Evolutionary conservation across 345 rosid species (phyloP).

Genomic region (Rhodomyrtus tomentosa): DNA sequence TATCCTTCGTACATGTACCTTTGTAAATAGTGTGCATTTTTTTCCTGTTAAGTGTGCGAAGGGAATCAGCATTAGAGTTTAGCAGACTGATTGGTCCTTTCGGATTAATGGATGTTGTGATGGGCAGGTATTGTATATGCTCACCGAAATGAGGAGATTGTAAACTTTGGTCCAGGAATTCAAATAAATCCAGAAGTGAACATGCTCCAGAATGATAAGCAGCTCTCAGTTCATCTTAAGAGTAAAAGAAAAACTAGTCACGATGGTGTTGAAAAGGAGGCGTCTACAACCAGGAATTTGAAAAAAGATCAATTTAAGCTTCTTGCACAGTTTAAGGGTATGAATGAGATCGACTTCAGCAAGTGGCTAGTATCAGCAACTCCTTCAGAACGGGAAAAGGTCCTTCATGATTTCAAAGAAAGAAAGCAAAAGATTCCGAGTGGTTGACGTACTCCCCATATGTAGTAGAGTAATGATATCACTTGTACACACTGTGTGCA

Average conservation of each 20-base stretch:
- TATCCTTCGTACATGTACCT: neutral
- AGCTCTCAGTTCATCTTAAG: neutral
- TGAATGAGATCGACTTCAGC: slow-evolving; percentile 64
- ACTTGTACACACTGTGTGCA: neutral
- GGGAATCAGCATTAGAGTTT: neutral
- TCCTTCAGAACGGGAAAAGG: slow-evolving; percentile 28
- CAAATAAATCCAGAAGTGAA: slow-evolving; percentile 1
- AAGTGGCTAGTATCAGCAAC: slow-evolving; percentile 61
- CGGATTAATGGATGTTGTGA: neutral
- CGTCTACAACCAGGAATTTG: slow-evolving; percentile 11
- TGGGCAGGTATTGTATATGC: slow-evolving; percentile 57
- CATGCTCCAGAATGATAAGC: slow-evolving; percentile 4
- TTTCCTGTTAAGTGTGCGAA: neutral
- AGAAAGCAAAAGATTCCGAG: slow-evolving; percentile 11
- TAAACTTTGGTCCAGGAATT: slow-evolving; percentile 29
- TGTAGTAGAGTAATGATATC: neutral
- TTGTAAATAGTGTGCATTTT: neutral
- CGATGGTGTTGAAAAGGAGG: slow-evolving; percentile 8
- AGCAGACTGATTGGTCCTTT: neutral
- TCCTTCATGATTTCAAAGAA: slow-evolving; percentile 44
- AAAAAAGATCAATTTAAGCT: slow-evolving; percentile 39
- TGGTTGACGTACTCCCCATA: neutral
- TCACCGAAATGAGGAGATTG: slow-evolving; percentile 73
- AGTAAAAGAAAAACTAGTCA: slow-evolving; percentile 3
- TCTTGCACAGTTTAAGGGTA: slow-evolving; percentile 50